phyloP scores from a whole-genome alignment of 225 moss, liverwort and hornwort genomes.

The Marchantia polymorpha region DNA sequence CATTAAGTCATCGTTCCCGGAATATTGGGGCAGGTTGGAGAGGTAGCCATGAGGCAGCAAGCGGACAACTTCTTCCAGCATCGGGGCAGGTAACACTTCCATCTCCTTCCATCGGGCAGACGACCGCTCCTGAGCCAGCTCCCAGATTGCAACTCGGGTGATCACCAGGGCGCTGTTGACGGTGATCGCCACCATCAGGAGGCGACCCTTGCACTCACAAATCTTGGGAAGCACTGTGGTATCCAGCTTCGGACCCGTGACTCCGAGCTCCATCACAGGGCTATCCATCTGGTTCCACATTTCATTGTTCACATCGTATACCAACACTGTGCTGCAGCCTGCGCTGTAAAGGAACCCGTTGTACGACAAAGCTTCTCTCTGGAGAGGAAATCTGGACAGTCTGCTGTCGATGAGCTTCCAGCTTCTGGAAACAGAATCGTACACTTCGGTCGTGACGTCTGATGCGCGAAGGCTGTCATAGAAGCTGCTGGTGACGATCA shows the following conservation, averaged over 20 bases:
- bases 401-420: constrained; percentile 15
- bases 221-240: constrained; percentile 11
- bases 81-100: background rate
- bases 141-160: constrained; percentile 6
- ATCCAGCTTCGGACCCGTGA: background rate
- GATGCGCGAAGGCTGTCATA: constrained; percentile 4
- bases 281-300: constrained; percentile 9
- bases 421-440: constrained; percentile 1
- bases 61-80: constrained; percentile 8
- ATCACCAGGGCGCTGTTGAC: constrained; percentile 6
- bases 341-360: constrained; percentile 12
- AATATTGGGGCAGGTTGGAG: constrained; percentile 13
- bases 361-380: constrained; percentile 13
- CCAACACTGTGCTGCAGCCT: constrained; percentile 7
- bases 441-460: constrained; percentile 6
- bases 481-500: constrained; percentile 10
- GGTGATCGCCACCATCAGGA: background rate
- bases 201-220: constrained; percentile 12
- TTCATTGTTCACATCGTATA: constrained; percentile 12
- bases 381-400: constrained; percentile 4
- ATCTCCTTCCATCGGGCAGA: background rate
- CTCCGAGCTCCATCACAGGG: constrained; percentile 5
- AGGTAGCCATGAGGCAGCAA: constrained; percentile 11
- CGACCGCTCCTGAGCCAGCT: background rate
- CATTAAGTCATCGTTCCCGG: constrained; percentile 5